Conservation (phyloP, 1,139 yeast genomes). For the Sugiyamaella paludigena region DNA sequence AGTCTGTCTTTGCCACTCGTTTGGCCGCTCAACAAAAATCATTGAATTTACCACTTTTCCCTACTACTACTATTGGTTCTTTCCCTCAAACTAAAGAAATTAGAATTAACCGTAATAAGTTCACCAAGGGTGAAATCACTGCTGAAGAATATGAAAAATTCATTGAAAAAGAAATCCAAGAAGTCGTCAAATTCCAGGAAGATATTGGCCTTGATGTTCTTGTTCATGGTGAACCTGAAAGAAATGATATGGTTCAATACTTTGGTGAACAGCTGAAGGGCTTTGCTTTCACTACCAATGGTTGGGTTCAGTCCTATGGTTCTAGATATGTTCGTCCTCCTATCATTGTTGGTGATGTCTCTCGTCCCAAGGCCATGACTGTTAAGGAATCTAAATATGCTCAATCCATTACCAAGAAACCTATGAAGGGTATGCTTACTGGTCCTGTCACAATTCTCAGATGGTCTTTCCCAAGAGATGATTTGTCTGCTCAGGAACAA, state of each 20-base stretch:
- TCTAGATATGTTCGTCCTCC: conserved; percentile 99
- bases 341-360: conserved; percentile 96
- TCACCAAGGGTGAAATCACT: conserved; percentile 91
- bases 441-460: conserved; percentile 99
- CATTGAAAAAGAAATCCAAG: conserved; percentile 94
- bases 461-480: conserved; percentile 99
- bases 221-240: conserved; percentile 99
- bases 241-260: conserved; percentile 99
- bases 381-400: conserved; percentile 99
- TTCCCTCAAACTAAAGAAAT: conserved; percentile 99
- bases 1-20: conserved; percentile 81
- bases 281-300: conserved; percentile 96
- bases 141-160: conserved; percentile 93
- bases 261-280: conserved; percentile 99
- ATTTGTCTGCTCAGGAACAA: conserved; percentile 89
- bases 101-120: conserved; percentile 97
- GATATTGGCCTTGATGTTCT: conserved; percentile 96
- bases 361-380: conserved; percentile 98
- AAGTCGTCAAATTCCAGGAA: conserved; percentile 97
- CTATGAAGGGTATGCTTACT: conserved; percentile 99
- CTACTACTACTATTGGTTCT: conserved; percentile 99
- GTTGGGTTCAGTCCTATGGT: conserved; percentile 99
- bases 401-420: conserved; percentile 91
- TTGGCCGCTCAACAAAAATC: conserved; percentile 80
- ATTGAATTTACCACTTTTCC: conserved; percentile 96